phyloP scores from a whole-genome alignment of 2,329 filamentous ascomycete species.

The Xylaria sp. region DNA sequence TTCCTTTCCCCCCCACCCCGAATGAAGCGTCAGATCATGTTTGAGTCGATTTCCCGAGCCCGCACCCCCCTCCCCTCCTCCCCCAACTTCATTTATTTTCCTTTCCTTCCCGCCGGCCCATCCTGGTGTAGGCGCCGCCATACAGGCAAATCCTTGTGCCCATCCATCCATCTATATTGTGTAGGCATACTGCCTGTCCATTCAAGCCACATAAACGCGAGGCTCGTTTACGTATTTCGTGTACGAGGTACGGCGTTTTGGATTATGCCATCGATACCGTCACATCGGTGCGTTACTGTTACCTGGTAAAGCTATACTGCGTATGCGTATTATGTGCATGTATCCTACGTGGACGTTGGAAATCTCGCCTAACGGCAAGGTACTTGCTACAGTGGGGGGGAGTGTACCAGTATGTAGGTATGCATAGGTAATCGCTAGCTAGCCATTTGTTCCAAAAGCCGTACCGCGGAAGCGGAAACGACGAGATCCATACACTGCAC shows the following conservation, averaged over 20 bases:
- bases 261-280: neutral
- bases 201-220: neutral
- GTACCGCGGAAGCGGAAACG: slow-evolving; percentile 21
- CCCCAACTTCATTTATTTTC: neutral
- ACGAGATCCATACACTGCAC: too few species aligned
- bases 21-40: slow-evolving; percentile 25
- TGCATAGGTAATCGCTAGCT: neutral
- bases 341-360: neutral
- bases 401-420: neutral
- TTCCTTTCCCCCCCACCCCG: slow-evolving; percentile 1
- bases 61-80: neutral
- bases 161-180: neutral
- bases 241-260: neutral
- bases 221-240: neutral
- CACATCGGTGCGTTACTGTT: neutral
- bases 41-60: slow-evolving; percentile 20
- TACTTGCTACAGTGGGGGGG: slow-evolving; percentile 4
- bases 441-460: neutral
- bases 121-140: too few species aligned
- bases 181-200: neutral
- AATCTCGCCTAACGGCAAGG: slow-evolving; percentile 7
- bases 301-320: too few species aligned
- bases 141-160: neutral
- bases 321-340: neutral
- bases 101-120: neutral